Base-by-base conservation (phyloP, 441 rosid genomes). In the Populus tomentosa region DNA sequence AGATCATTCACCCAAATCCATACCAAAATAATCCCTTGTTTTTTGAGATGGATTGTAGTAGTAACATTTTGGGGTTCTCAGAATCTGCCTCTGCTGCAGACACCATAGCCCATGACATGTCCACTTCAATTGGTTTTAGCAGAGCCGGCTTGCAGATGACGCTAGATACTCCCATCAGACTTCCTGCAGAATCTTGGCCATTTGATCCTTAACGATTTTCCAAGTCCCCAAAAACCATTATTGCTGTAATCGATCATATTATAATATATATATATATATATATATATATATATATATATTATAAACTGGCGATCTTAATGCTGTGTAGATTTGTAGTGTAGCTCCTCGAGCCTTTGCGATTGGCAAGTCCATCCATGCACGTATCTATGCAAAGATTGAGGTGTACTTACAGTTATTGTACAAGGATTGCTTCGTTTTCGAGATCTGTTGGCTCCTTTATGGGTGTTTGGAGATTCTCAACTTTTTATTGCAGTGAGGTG, bases 121-220 rank as follows among this genome's bases (percentile, higher is more conserved):
- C 88, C 74, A 84, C 85, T 76, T 84, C 90, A 81, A 64, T 59
- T 80, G 84, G 84, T 79, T 79, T 83, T 84, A 79, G 77, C 80
- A 82, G 81, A 76, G 72, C 80, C 79, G 83, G 85, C 70, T 74
- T 86, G 84, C 91, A 87, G 77, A 84, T 80, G 86, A 81, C 83
- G 81, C 64, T 84, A 75, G 94, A 89, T 82, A 70, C 88, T 81
- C 80, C 83, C 75, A 79, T 84, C 82, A 78, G 84, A 78, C 56
- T 83, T 73, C 75, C 83, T 72, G 79, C 70, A 77, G 87, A 85
- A 85, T 85, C 92, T 32, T 88, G 80, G 83, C 83, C 83, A 24
- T 81, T 86, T 79, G 82, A 84, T 84, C 70, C 81, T 72, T 75
- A 67, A 74, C 24, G 56, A 75, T 81, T 65, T 62, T 73, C 32